These are phyloP conservation scores for Saksenaea vasiformis DNA, from an alignment of 371 early-diverging fungal genomes.

Conservation along the genomic window DNA sequence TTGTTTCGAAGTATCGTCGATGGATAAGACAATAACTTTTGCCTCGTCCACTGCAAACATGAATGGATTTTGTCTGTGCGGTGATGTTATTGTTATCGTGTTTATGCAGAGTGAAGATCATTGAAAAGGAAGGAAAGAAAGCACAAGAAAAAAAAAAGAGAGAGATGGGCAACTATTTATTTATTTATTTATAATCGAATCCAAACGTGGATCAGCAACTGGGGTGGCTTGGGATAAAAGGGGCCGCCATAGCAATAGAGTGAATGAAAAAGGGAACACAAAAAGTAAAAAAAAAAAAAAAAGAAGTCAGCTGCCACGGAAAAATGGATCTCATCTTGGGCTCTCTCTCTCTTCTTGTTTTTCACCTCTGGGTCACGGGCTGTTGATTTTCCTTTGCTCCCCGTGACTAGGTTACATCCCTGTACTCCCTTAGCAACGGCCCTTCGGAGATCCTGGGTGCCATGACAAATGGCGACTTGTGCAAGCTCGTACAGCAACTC, in stretches of 20 bases:
- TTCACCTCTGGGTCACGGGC: background rate
- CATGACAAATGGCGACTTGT: background rate
- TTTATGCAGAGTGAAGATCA: slow-evolving; percentile 4
- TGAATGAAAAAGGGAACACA: no score
- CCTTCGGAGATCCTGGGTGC: background rate
- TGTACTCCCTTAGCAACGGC: no score
- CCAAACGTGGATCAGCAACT: background rate
- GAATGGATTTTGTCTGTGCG: slow-evolving; percentile 2
- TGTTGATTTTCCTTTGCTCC: no score
- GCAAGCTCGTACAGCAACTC: background rate
- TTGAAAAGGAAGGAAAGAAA: background rate
- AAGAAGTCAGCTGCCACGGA: no score
- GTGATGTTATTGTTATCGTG: background rate
- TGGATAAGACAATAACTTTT: slow-evolving; percentile 43
- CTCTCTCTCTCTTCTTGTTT: background rate
- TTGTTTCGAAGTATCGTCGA: slow-evolving; percentile 40
- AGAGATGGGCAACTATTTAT: background rate
- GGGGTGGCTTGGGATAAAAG: background rate
- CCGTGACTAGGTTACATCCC: no score
- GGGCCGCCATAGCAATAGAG: no score
- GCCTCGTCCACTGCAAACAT: slow-evolving; percentile 22
- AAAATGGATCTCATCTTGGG: no score
- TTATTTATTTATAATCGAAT: background rate
- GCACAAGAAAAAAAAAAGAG: background rate
- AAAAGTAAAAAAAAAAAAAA: no score